Conservation (phyloP, 441 rosid genomes). For the Adansonia rubrostipa region DNA sequence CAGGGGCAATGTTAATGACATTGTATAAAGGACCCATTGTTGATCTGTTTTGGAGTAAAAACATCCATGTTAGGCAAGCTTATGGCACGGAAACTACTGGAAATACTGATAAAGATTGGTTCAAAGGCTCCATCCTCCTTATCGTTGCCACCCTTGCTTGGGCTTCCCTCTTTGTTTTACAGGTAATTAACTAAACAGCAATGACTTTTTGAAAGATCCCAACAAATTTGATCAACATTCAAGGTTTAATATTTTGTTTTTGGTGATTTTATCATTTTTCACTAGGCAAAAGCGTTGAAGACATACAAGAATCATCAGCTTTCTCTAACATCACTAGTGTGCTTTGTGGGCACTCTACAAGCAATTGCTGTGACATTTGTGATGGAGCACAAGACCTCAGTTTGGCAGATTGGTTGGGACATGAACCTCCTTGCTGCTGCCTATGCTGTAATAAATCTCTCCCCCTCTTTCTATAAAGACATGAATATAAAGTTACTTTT, state of each 20-base stretch:
- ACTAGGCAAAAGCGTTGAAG: conserved; percentile 63
- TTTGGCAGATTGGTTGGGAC: conserved; percentile 76
- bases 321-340: conserved; percentile 72
- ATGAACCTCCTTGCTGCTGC: conserved; percentile 96
- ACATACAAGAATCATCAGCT: conserved; percentile 63
- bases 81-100: conserved; percentile 27
- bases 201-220: not conserved
- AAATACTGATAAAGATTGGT: conserved; percentile 53
- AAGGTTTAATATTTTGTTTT: not conserved
- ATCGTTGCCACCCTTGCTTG: conserved; percentile 87
- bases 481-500: not conserved
- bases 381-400: conserved; percentile 75
- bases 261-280: conserved; percentile 22
- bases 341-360: conserved; percentile 81
- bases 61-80: conserved; percentile 30
- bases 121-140: conserved; percentile 75
- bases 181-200: conserved; percentile 44
- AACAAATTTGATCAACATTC: not conserved
- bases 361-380: conserved; percentile 73
- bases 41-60: conserved; percentile 56
- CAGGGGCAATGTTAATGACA: conserved; percentile 86
- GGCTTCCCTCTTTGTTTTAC: conserved; percentile 84
- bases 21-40: conserved; percentile 69
- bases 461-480: not conserved
- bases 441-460: conserved; percentile 60